A percentile compares a stretch with the other conserved stretches of the same genome.
Conservation (phyloP, 371 early-diverging fungal species). For the Rhizomucor pusillus region DNA sequence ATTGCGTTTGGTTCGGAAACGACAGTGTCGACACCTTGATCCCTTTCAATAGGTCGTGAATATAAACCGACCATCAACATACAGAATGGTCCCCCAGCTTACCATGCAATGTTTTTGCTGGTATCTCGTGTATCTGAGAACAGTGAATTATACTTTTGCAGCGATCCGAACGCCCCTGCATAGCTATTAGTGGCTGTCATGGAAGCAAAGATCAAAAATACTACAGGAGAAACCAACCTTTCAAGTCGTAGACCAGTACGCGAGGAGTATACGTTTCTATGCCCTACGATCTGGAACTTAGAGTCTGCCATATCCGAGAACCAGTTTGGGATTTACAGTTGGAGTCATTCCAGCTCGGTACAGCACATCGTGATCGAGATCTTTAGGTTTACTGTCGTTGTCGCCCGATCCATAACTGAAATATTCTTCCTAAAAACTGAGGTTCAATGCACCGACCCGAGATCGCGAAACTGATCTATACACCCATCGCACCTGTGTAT, state of each 20-base stretch:
- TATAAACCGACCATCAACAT: no score
- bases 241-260: slow-evolving; percentile 72
- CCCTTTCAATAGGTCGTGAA: slow-evolving; percentile 40
- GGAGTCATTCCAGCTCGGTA: slow-evolving; percentile 49
- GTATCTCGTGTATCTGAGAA: slow-evolving; percentile 48
- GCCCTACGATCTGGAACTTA: slow-evolving; percentile 42
- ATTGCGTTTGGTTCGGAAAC: slow-evolving; percentile 33
- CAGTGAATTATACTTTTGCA: slow-evolving; percentile 63
- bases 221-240: slow-evolving; percentile 50
- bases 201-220: no score
- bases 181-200: not conserved
- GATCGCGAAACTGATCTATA: not conserved
- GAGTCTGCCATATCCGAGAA: not conserved
- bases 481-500: slow-evolving; percentile 61
- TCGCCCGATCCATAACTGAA: slow-evolving; percentile 27
- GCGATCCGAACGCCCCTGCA: slow-evolving; percentile 68
- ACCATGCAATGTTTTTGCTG: no score
- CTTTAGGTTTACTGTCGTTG: slow-evolving; percentile 18
- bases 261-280: slow-evolving; percentile 75
- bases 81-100: no score
- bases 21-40: slow-evolving; percentile 42
- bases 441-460: not conserved
- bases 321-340: slow-evolving; percentile 21
- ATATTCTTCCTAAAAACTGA: slow-evolving; percentile 37
- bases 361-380: slow-evolving; percentile 56